Conservation (phyloP, 148 eudicot genomes). For the Nepenthes gracilis region DNA sequence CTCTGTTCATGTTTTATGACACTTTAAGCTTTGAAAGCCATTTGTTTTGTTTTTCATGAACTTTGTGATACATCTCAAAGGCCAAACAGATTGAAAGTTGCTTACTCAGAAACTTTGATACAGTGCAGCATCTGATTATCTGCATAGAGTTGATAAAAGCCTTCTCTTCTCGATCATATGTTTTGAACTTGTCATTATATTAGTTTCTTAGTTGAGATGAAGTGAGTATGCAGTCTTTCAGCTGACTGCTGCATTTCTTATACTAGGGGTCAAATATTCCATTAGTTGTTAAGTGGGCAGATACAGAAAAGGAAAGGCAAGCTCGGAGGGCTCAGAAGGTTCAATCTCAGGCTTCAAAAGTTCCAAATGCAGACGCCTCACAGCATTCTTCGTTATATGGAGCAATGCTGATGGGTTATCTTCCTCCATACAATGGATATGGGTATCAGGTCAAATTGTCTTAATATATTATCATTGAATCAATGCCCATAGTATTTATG, state of each 20-base stretch:
- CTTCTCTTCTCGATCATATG: no score
- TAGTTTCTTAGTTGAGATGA: not conserved
- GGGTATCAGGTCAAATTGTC: constrained; percentile 71
- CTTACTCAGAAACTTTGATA: no score
- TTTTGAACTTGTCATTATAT: not conserved
- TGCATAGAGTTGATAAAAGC: no score
- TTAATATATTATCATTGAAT: not conserved
- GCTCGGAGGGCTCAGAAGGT: constrained; percentile 81
- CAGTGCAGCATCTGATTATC: no score
- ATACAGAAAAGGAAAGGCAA: constrained; percentile 91
- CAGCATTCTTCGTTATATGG: constrained; percentile 61
- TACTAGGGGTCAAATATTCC: constrained; percentile 79
- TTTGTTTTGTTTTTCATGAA: no score
- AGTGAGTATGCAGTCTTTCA: not conserved
- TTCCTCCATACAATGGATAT: constrained; percentile 73
- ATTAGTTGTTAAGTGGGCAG: constrained; percentile 95
- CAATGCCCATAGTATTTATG: not conserved
- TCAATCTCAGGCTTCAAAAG: constrained; percentile 36
- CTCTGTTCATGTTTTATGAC: no score
- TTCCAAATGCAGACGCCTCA: constrained; percentile 35
- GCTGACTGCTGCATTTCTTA: constrained; percentile 2
- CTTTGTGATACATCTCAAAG: no score
- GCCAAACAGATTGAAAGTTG: no score
- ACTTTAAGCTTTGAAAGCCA: no score
- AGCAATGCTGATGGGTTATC: constrained; percentile 75